Evolutionary conservation across 495 filamentous ascomycete genomes (phyloP).

Genomic region (Oidiodendron maius): DNA sequence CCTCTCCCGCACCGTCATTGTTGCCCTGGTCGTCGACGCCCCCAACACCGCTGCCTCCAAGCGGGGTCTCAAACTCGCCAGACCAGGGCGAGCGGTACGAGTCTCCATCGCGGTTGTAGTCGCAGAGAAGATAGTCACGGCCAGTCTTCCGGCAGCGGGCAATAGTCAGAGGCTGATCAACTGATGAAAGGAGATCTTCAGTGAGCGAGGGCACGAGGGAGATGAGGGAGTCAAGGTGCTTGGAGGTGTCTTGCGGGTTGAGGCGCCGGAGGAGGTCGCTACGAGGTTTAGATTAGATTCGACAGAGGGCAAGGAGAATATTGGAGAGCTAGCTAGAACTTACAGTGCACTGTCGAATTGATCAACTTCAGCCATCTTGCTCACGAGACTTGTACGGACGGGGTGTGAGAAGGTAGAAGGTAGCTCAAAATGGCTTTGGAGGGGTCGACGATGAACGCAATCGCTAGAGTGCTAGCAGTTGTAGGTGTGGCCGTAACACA

Average conservation of each 20-base stretch:
- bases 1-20: conserved; percentile 47
- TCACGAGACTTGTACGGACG: not conserved
- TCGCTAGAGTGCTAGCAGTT: too few relatives aligned
- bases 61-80: conserved; percentile 92
- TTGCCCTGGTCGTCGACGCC: conserved; percentile 37
- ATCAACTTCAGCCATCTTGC: conserved; percentile 30
- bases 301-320: not conserved
- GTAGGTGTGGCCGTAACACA: too few relatives aligned
- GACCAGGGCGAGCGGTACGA: conserved; percentile 96
- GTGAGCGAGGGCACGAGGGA: conserved; percentile 81
- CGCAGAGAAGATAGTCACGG: conserved; percentile 95
- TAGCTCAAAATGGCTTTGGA: too few relatives aligned
- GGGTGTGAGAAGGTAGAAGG: not conserved
- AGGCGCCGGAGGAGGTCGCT: conserved; percentile 98
- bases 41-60: conserved; percentile 47
- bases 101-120: conserved; percentile 99
- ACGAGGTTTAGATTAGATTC: conserved; percentile 11
- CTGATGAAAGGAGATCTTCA: conserved; percentile 95
- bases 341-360: conserved; percentile 82
- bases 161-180: conserved; percentile 89
- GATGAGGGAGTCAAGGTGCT: conserved; percentile 81
- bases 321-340: conserved; percentile 23
- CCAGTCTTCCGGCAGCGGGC: conserved; percentile 80
- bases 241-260: conserved; percentile 82
- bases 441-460: too few relatives aligned